Evolutionary conservation across 2,329 filamentous ascomycete species (phyloP).

Genomic region (Botrytis sinoallii): DNA sequence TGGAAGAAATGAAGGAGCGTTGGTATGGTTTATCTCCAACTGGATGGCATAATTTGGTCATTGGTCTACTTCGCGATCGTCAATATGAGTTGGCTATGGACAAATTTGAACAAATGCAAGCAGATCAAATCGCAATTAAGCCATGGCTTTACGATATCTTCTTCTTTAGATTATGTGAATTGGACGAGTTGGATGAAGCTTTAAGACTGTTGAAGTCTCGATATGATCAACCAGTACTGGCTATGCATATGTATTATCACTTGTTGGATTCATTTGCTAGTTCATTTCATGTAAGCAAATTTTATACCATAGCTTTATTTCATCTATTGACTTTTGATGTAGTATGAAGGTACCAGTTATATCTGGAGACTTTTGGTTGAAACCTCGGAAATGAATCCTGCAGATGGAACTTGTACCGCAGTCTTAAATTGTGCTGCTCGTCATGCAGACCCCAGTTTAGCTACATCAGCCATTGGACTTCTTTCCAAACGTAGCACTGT

Average conservation of each 20-base stretch:
- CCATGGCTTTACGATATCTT: conserved; percentile 78
- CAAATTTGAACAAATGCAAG: conserved; percentile 64
- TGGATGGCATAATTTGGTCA: conserved; percentile 64
- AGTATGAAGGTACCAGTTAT: conserved; percentile 62
- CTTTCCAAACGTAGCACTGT: conserved; percentile 57
- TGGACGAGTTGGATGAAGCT: conserved; percentile 74
- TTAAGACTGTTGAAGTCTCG: conserved; percentile 64
- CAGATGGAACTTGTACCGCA: conserved; percentile 63
- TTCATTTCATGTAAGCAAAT: conserved; percentile 53
- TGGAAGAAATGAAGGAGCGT: conserved; percentile 69
- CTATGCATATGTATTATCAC: conserved; percentile 57
- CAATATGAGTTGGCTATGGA: conserved; percentile 78
- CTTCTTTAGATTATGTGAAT: conserved; percentile 67
- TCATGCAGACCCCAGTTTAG: conserved; percentile 64
- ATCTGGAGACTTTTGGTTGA: conserved; percentile 70
- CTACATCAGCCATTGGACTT: conserved; percentile 66
- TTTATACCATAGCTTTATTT: conserved; percentile 20
- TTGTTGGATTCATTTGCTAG: conserved; percentile 73
- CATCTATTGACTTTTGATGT: conserved; percentile 12
- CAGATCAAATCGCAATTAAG: conserved; percentile 53
- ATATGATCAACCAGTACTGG: conserved; percentile 31
- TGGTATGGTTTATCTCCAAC: conserved; percentile 65
- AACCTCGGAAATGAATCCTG: conserved; percentile 56
- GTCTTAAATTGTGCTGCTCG: conserved; percentile 70
- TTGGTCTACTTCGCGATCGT: conserved; percentile 75